phyloP scores from a whole-genome alignment of 768 basidiomycete species.

The Hericium coralloides region DNA sequence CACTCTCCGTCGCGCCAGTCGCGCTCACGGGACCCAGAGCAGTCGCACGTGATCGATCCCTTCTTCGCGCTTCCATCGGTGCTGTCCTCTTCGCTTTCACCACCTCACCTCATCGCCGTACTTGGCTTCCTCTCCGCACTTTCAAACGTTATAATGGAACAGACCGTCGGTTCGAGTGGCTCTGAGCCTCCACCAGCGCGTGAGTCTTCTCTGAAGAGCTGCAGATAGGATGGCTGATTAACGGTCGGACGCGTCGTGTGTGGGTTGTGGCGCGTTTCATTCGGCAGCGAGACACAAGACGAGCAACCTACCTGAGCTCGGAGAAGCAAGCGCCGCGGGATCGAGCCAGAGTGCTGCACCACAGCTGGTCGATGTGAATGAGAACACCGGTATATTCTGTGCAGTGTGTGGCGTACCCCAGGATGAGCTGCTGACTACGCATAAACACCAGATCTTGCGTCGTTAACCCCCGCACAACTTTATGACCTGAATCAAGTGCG shows the following conservation, averaged over 20 bases:
- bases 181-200: too few species aligned
- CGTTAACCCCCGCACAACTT: constrained; percentile 25
- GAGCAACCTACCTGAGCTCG: constrained; percentile 17
- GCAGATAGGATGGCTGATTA: not conserved
- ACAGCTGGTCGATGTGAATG: not conserved
- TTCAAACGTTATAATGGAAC: not conserved
- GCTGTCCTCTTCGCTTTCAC: not conserved
- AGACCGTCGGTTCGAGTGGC: not conserved
- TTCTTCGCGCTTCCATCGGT: not conserved
- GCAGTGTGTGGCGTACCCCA: not conserved
- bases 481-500: constrained; percentile 33
- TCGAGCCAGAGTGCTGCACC: not conserved
- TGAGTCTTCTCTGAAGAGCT: too few species aligned
- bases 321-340: constrained; percentile 1
- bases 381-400: constrained; percentile 12
- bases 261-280: not conserved
- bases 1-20: not conserved
- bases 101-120: not conserved
- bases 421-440: not conserved
- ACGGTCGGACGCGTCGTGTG: not conserved
- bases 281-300: constrained; percentile 16
- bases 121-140: not conserved
- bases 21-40: not conserved
- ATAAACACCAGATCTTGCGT: constrained; percentile 21
- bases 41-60: not conserved